Base-by-base conservation (phyloP, 23 red algal species). In the Cyanidiococcus yangmingshanensis region DNA sequence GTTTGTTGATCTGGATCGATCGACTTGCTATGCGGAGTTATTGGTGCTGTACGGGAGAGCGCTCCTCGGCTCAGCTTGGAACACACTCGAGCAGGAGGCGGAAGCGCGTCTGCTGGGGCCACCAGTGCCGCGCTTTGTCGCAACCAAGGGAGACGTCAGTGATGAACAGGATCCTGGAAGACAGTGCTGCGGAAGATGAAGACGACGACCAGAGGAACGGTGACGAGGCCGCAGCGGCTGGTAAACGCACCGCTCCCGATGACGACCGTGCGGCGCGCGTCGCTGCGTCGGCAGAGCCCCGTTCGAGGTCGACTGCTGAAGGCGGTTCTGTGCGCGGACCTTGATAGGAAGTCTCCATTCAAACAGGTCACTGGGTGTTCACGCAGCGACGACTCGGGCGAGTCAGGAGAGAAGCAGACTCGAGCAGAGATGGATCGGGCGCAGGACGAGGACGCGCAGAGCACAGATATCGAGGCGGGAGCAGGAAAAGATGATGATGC, bases 11-110 rank as follows among this genome's bases (percentile, higher is more conserved):
- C n/a, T 25, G 7, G 32, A 35, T 25, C 16, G 32, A 7, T 71
- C 63, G 27, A 12, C 63, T 12, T 12, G 16, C 16, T 71, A 32
- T 30, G 63, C 63, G 3, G 63, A 71, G 27, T 30, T 71, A 2
- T 71, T 71, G 27, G 3, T 71, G 7, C 63, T 71, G 27, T 71
- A 71, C 63, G 63, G 63, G 27, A 35, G 32, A 29, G 63, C 63
- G 32, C 63, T 71, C 16, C n/a, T 71, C n/a, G 63, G 63, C 16
- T 7, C 63, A 29, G 63, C 63, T 7, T 35, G 63, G 63, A 35
- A 71, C 21, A 29, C 63, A 29, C 63, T 71, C 16, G 63, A 71
- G 63, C 63, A 71, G 63, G 63, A 71, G n/a, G 63, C 63, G 3
- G 63, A 7, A 29, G n/a, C n/a, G 63, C 15, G 12, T 12, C 16